Evolutionary conservation across 371 early-diverging fungal genomes (phyloP).

Genomic region (Mortierella sp.): DNA sequence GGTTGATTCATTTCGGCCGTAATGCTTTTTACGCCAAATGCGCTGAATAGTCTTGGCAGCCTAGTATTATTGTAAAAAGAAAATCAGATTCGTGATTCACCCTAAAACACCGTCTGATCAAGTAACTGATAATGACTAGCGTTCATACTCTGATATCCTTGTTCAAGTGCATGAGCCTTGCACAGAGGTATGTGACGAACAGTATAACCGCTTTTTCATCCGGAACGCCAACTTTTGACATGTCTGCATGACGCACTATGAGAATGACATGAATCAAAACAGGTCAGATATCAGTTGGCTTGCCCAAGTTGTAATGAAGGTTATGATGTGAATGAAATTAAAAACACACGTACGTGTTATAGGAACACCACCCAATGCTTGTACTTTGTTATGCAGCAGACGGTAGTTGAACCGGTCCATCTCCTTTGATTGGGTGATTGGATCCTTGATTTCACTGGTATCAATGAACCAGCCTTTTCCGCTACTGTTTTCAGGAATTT

Average conservation of each 20-base stretch:
- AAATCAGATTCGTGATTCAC: not conserved
- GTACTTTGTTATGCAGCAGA: conserved; percentile 48
- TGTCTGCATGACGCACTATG: conserved; percentile 51
- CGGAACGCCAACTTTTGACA: conserved; percentile 51
- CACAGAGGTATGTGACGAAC: conserved; percentile 56
- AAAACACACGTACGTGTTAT: conserved; percentile 35
- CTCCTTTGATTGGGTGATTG: conserved; percentile 45
- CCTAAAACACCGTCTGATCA: not conserved
- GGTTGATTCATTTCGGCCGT: conserved; percentile 35
- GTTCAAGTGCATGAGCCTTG: conserved; percentile 54
- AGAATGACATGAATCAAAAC: not conserved
- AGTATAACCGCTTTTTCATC: conserved; percentile 60
- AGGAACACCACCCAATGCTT: conserved; percentile 55
- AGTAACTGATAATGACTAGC: not conserved
- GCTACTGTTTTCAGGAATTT: conserved; percentile 19
- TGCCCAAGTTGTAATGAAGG: not conserved
- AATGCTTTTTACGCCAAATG: conserved; percentile 55
- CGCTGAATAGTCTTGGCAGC: conserved; percentile 58
- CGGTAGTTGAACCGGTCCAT: conserved; percentile 57
- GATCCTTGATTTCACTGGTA: conserved; percentile 44
- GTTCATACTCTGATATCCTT: conserved; percentile 53
- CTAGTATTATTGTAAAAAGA: conserved; percentile 9
- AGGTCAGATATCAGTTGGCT: not conserved
- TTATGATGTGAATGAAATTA: not conserved
- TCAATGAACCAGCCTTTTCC: conserved; percentile 55